Evolutionary conservation across 2,329 filamentous ascomycete genomes (phyloP), one percentile per base, ranked within the genome.

Genomic region (Colletotrichum cereale): DNA sequence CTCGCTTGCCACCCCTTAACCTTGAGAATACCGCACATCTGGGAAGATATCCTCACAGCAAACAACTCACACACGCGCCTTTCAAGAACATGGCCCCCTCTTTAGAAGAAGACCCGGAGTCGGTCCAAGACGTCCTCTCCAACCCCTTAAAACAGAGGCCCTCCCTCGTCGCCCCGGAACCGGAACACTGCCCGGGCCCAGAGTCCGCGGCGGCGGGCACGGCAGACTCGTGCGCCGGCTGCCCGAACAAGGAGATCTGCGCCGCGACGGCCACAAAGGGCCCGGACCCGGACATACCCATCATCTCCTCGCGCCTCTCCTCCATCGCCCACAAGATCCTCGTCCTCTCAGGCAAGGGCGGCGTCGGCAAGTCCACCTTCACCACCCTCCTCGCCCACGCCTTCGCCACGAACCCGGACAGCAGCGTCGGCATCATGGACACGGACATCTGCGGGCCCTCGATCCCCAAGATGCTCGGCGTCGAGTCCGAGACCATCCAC

Each of bases 401-500:
- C 1, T 97, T 99, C 77, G 94, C 96, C 1, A 89, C 90, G 18
- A 94, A 97, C 80, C 90, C 92, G 0, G 89, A 92, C 56, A 92
- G 86, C 67, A 94, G 90, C 1, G 93, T 99, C 36, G 96, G 96
- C 26, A 92, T 99, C 76, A 98, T 98, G 94, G 96, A 99, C 82
- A 97, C 96, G 8, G 96, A 99, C 81, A 97, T 99, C 73, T 98
- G 95, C 83, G 96, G 96, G 0, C 96, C 96, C 0, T 94, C 91
- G 74, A 98, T 99, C 77, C 96, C 96, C 26, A 98, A 98, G 84
- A 98, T 99, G 96, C 95, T 99, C 91, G 96, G 96, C 42, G 96
- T 98, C 1, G 95, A 98, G 82, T 85, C 90, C 34, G 96, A 99
- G 83, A 97, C 93, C 1, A 96, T 99, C 63, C 96, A 99, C 80